These are phyloP conservation scores for Domatiomyces globalis DNA, from an alignment of 2,329 filamentous ascomycete genomes.

Conservation along the genomic window DNA sequence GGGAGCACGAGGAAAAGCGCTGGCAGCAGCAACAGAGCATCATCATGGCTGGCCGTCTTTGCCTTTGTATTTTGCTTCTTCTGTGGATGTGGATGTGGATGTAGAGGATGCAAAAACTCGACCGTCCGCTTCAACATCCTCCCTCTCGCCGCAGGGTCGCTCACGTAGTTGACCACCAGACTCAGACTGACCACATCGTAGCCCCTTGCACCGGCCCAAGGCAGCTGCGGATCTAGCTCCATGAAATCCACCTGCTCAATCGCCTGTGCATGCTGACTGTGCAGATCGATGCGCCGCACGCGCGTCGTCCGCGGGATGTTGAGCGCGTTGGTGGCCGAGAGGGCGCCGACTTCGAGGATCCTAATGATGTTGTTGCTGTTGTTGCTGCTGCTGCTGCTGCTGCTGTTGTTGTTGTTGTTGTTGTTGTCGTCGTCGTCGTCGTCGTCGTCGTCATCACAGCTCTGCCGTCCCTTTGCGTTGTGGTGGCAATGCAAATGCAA, in stretches of 20 bases:
- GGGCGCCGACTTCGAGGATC: slow-evolving; percentile 77
- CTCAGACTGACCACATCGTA: slow-evolving; percentile 91
- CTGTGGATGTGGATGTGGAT: not conserved
- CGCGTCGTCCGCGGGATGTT: slow-evolving; percentile 35
- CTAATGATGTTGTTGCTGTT: slow-evolving; percentile 27
- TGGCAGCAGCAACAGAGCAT: slow-evolving; percentile 41
- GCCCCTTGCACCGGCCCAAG: slow-evolving; percentile 16
- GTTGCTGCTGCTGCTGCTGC: too few relatives aligned
- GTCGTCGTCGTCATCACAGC: not conserved
- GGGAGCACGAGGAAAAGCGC: slow-evolving; percentile 81
- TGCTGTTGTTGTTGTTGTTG: not conserved
- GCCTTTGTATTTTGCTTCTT: not conserved
- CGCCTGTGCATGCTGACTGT: slow-evolving; percentile 55
- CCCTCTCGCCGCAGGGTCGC: slow-evolving; percentile 58
- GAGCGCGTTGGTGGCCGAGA: slow-evolving; percentile 74
- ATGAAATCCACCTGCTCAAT: slow-evolving; percentile 92
- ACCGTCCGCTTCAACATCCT: slow-evolving; percentile 71
- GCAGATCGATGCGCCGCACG: slow-evolving; percentile 61
- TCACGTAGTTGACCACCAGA: slow-evolving; percentile 87
- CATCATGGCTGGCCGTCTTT: not conserved
- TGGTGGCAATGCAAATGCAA: slow-evolving; percentile 5
- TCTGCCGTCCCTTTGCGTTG: too few relatives aligned
- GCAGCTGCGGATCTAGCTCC: slow-evolving; percentile 57
- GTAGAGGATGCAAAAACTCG: slow-evolving; percentile 44
- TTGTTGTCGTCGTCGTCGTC: slow-evolving; percentile 1